Base-by-base conservation (phyloP, 2,329 filamentous ascomycete species). In the Penicillium sp. region DNA sequence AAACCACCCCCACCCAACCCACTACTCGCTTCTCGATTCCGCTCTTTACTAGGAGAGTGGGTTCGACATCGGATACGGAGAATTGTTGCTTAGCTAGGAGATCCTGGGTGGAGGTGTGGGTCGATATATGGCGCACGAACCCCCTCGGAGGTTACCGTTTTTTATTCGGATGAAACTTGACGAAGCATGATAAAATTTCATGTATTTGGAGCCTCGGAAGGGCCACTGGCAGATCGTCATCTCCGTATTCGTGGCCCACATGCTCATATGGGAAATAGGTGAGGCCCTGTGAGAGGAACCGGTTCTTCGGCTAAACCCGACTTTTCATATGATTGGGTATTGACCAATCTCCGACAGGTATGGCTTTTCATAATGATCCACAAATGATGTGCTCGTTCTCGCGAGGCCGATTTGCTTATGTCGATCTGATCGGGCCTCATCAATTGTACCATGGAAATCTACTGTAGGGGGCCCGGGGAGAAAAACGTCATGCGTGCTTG, bases 221-320 rank as follows among this genome's bases (percentile, higher is more conserved):
- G n/a, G n/a, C n/a, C n/a, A n/a, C 19, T 37, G 28, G 55, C 21
- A 23, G 48, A 47, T 51, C 54, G 18, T 56, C 43, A 52, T 56
- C 31, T 56, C 50, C 43, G 47, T 21, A 19, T 16, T 16, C 29
- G 37, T 36, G 40, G 16, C 40, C 56, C 39, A 54, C 44, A 44
- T 46, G 11, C 44, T 39, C 10, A 31, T 44, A 23, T 9, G 21
- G 48, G 23, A 51, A 28, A 29, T 39, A 31, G 42, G 28, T 21
- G n/a, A 40, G 18, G 21, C 2, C 39, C 23, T 18, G 39, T 14
- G 16, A 42, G 37, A 19, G 5, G 5, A 18, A 7, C 16, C 16
- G 34, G 16, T 4, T 4, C 14, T 19, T 37, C 5, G 34, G 13
- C 16, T 19, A 10, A 19, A 4, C 19, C 10, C 9, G 37, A 42